These are phyloP conservation scores for Tetracentron sinense DNA, from an alignment of 164 flowering plant genomes.

Conservation along the genomic window DNA sequence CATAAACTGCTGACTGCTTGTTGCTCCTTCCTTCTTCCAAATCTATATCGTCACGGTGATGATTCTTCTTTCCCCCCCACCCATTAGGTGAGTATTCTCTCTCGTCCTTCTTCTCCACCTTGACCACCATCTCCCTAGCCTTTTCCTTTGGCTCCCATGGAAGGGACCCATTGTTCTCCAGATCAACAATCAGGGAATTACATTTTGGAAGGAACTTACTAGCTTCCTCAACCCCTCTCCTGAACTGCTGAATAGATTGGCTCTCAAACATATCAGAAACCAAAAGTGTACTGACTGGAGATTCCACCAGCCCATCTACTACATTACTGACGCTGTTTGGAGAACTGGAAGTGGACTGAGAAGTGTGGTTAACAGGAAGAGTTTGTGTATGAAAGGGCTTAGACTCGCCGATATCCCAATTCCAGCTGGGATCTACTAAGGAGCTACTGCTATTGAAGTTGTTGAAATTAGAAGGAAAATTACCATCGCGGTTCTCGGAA, in stretches of 20 bases:
- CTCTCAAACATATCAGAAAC: conserved; percentile 41
- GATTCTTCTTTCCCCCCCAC: conserved; percentile 50
- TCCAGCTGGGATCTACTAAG: conserved; percentile 21
- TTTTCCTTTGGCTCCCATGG: conserved; percentile 14
- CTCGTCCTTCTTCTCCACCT: conserved; percentile 23
- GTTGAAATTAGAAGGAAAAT: not conserved
- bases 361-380: conserved; percentile 11
- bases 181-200: conserved; percentile 16
- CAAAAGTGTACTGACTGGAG: conserved; percentile 36
- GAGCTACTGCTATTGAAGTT: conserved; percentile 6
- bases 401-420: conserved; percentile 15
- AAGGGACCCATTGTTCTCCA: conserved; percentile 14
- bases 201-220: conserved; percentile 40
- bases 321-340: conserved; percentile 27
- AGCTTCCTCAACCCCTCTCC: conserved; percentile 46
- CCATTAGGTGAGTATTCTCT: conserved; percentile 15
- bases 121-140: conserved; percentile 7
- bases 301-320: conserved; percentile 43
- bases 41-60: conserved; percentile 31
- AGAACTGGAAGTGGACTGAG: conserved; percentile 27
- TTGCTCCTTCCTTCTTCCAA: conserved; percentile 44
- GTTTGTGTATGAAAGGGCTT: conserved; percentile 8
- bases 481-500: conserved; percentile 27
- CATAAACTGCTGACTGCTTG: conserved; percentile 57
- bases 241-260: conserved; percentile 54